Evolutionary conservation across 1,284 basidiomycete species (phyloP), one percentile per base, ranked within the genome.

Genomic region (Thelephora terrestris): DNA sequence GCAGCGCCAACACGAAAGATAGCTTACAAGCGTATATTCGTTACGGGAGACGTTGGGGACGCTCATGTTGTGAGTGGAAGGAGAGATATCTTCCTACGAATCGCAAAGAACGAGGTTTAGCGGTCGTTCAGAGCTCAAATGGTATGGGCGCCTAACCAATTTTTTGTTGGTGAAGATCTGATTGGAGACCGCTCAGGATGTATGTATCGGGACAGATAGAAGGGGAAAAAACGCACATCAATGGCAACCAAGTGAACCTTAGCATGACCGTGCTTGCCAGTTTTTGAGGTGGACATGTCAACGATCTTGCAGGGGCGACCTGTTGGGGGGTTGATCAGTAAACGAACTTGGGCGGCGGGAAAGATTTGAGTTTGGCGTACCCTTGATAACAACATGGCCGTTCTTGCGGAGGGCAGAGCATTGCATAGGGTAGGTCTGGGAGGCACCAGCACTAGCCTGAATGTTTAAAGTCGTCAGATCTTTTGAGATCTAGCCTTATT

Each of bases 271-370:
- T 98, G 95, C 83, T 93, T 93, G 58, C 92, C 93, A 48, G 92
- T 96, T 82, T 99, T 99, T 67, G 95, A 99, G 74, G 96, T 99
- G 57, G 94, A 97, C 95, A 99, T 99, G 64, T 93, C 92, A 61
- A 94, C 85, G 71, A 96, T 95, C 79, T 98, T 98, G 91, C 95
- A 99, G 58, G 95, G 95, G 62, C 93, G 86, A 60, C 85, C 85
- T 85, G 56, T 12, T 50, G 44, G 3, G 7, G 39, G 36, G 58
- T 46, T 34, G 39, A 52, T 21, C 39, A 34, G 25, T 36, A 46
- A 27, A 27, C 18, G 47, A 16, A 47, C 16, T 32, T 20, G 25
- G 35, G n/a, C n/a, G 18, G 36, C 29, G 25, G 29, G 27, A 2
- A 16, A 4, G 46, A 32, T 20, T 57, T 21, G 39, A 42, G 21